These are phyloP conservation scores for Margaritispora aquatica DNA, from an alignment of 495 filamentous ascomycete species.

Conservation along the genomic window DNA sequence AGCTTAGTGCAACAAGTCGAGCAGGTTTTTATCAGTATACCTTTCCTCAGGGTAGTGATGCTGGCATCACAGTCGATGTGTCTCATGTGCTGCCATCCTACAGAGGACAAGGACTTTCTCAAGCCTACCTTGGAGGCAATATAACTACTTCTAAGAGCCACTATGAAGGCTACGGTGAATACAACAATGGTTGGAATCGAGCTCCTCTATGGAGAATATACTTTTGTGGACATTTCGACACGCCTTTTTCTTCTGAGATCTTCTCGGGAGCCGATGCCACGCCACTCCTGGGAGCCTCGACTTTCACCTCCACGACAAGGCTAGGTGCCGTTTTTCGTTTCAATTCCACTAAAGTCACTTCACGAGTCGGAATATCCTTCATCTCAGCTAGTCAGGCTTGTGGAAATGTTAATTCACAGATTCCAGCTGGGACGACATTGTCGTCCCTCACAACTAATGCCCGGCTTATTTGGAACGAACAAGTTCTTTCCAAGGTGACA, in stretches of 20 bases:
- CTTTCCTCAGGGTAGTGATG: constrained; percentile 40
- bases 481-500: constrained; percentile 57
- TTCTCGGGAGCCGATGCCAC: constrained; percentile 43
- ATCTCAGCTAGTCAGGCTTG: constrained; percentile 61
- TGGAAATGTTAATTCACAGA: constrained; percentile 49
- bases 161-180: constrained; percentile 59
- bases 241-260: constrained; percentile 34
- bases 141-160: constrained; percentile 49
- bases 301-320: constrained; percentile 24
- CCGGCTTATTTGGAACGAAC: constrained; percentile 48
- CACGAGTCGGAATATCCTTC: constrained; percentile 66
- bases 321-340: constrained; percentile 41
- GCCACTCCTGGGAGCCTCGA: constrained; percentile 15
- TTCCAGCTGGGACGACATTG: constrained; percentile 43
- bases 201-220: constrained; percentile 58
- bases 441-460: constrained; percentile 40
- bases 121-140: constrained; percentile 61
- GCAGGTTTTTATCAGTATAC: constrained; percentile 59
- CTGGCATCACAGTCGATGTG: constrained; percentile 60
- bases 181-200: constrained; percentile 52
- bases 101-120: constrained; percentile 50
- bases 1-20: constrained; percentile 54
- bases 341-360: constrained; percentile 37
- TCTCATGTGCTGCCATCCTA: constrained; percentile 64
- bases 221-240: constrained; percentile 62